These are phyloP conservation scores for Myxozyma udenii DNA, from an alignment of 805 yeast species.

Conservation along the genomic window DNA sequence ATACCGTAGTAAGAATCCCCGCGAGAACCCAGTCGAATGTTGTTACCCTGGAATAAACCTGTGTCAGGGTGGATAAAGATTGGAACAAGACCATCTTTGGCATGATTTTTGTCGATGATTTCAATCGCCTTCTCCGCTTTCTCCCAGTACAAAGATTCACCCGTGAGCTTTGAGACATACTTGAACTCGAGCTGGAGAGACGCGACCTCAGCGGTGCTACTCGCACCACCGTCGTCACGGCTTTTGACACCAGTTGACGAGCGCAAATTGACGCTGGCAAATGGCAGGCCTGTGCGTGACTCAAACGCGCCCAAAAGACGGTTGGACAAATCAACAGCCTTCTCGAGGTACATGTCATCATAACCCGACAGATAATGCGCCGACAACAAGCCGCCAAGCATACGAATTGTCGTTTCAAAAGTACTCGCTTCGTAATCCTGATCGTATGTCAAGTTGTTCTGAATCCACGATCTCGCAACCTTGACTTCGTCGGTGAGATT, in stretches of 20 bases:
- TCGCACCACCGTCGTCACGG: conserved; percentile 62
- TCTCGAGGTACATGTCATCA: conserved; percentile 69
- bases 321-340: conserved; percentile 77
- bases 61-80: conserved; percentile 72
- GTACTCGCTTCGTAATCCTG: conserved; percentile 74
- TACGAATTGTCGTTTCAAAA: conserved; percentile 91
- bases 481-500: conserved; percentile 57
- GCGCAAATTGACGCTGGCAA: conserved; percentile 68
- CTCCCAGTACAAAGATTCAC: conserved; percentile 75
- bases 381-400: conserved; percentile 89
- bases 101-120: conserved; percentile 61
- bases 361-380: conserved; percentile 63
- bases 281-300: conserved; percentile 68
- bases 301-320: conserved; percentile 68
- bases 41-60: conserved; percentile 61
- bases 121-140: conserved; percentile 70
- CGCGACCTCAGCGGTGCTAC: conserved; percentile 86
- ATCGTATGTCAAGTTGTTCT: conserved; percentile 62
- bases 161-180: conserved; percentile 74
- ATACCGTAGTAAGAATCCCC: conserved; percentile 85
- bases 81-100: conserved; percentile 76
- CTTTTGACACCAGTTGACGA: conserved; percentile 58
- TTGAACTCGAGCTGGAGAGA: conserved; percentile 85
- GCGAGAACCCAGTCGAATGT: conserved; percentile 80
- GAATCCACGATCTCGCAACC: conserved; percentile 72